phyloP scores from a whole-genome alignment of 352 stramenopile genomes.

The Phytophthora pluvialis region DNA sequence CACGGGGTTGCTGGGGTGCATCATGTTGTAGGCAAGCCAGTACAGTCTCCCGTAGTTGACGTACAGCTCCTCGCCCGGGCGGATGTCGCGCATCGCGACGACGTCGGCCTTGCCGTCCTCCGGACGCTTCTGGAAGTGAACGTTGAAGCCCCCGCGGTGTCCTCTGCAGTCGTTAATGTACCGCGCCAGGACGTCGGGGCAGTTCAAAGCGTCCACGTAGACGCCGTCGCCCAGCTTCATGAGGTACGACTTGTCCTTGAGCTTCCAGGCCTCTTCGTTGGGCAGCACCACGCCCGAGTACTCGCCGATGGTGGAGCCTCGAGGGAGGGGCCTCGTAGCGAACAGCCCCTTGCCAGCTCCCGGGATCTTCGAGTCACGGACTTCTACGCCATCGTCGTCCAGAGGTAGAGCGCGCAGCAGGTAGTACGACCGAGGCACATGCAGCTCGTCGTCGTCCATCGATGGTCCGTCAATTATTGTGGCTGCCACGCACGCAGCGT shows the following conservation, averaged over 20 bases:
- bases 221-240: constrained; percentile 82
- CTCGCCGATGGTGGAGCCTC: constrained; percentile 44
- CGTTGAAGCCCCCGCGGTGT: constrained; percentile 62
- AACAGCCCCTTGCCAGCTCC: constrained; percentile 66
- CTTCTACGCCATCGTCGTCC: constrained; percentile 45
- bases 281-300: constrained; percentile 52
- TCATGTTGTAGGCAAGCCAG: constrained; percentile 81
- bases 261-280: constrained; percentile 61
- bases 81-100: constrained; percentile 66
- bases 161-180: constrained; percentile 88
- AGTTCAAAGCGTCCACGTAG: constrained; percentile 76
- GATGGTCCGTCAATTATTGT: constrained; percentile 7
- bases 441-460: constrained; percentile 34
- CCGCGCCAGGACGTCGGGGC: constrained; percentile 52
- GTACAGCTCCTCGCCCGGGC: constrained; percentile 69
- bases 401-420: constrained; percentile 3
- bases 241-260: constrained; percentile 76
- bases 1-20: constrained; percentile 62
- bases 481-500: constrained; percentile 8
- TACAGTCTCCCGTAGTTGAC: constrained; percentile 87
- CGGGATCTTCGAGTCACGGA: constrained; percentile 50
- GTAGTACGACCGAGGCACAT: constrained; percentile 33
- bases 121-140: constrained; percentile 76
- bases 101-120: constrained; percentile 57
- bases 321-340: constrained; percentile 31